Evolutionary conservation across 805 yeast genomes (phyloP).

Genomic region (Saccharomycopsis synnaedendra): DNA sequence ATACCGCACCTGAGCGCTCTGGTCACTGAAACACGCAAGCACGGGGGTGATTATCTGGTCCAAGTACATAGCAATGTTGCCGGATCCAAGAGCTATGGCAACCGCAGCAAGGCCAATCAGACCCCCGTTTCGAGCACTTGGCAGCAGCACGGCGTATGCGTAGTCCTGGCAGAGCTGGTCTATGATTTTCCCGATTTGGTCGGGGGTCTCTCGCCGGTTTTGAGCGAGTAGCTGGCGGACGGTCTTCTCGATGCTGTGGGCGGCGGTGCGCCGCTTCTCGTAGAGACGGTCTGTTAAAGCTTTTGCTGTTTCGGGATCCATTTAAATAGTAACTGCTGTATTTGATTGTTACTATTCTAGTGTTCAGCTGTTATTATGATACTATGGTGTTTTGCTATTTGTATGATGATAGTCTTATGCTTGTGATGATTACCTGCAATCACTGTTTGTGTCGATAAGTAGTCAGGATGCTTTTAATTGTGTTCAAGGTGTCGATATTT

Average conservation of each 20-base stretch:
- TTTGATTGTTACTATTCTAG: no score
- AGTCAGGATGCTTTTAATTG: no score
- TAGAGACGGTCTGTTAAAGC: constrained; percentile 66
- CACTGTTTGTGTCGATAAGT: no score
- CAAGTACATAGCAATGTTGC: constrained; percentile 71
- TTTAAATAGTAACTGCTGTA: background rate
- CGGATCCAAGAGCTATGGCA: constrained; percentile 80
- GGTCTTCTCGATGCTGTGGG: constrained; percentile 64
- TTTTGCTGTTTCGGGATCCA: constrained; percentile 53
- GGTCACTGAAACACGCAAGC: constrained; percentile 90
- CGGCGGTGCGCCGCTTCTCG: constrained; percentile 70
- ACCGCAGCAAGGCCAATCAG: constrained; percentile 92
- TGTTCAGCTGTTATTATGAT: no score
- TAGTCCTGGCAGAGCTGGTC: constrained; percentile 67
- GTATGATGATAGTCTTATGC: no score
- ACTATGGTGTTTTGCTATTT: no score
- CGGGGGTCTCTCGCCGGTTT: constrained; percentile 49
- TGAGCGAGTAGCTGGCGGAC: constrained; percentile 58
- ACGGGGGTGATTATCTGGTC: constrained; percentile 89
- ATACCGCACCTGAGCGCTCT: constrained; percentile 92
- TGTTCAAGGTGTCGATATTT: no score
- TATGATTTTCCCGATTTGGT: constrained; percentile 41
- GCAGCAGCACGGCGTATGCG: constrained; percentile 74
- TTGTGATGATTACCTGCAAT: no score
- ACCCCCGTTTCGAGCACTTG: constrained; percentile 90